Percentiles rank a stretch among this genome's conserved stretches.
These are phyloP conservation scores for Selaginella tamariscina DNA, from an alignment of 75 land plant genomes.

Conservation along the genomic window DNA sequence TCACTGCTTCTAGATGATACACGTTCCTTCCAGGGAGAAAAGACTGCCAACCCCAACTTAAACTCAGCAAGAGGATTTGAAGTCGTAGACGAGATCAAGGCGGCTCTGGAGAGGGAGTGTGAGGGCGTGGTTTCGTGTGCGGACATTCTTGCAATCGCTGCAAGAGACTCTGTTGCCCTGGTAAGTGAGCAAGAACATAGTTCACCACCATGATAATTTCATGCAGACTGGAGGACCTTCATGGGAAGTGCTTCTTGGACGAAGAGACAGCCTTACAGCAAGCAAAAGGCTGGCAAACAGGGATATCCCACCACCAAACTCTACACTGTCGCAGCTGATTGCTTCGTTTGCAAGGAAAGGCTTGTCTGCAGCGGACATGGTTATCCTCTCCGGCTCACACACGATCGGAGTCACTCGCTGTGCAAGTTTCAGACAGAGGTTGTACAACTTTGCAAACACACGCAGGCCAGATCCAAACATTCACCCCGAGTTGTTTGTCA, in stretches of 20 bases:
- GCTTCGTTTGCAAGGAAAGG: slow-evolving; percentile 50
- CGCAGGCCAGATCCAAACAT: slow-evolving; percentile 4
- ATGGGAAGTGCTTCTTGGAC: slow-evolving; percentile 53
- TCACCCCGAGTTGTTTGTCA: neutral
- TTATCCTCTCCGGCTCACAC: slow-evolving; percentile 46
- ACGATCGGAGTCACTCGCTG: neutral
- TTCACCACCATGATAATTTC: neutral
- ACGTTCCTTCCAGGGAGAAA: slow-evolving; percentile 16
- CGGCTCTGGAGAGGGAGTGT: slow-evolving; percentile 14
- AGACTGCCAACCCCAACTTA: slow-evolving; percentile 19
- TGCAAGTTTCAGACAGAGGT: neutral
- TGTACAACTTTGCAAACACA: neutral
- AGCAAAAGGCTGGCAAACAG: slow-evolving; percentile 37
- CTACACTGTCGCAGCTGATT: slow-evolving; percentile 39
- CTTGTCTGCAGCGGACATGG: slow-evolving; percentile 49
- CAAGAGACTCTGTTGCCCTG: slow-evolving; percentile 23
- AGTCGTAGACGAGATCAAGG: slow-evolving; percentile 23
- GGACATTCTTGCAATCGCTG: slow-evolving; percentile 24
- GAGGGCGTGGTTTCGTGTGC: slow-evolving; percentile 21
- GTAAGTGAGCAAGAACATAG: slow-evolving; percentile 8
- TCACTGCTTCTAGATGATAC: slow-evolving; percentile 22
- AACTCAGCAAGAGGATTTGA: slow-evolving; percentile 22
- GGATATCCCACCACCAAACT: slow-evolving; percentile 42
- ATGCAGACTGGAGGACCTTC: slow-evolving; percentile 57
- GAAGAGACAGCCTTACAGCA: slow-evolving; percentile 50